Percentiles rank a stretch among this genome's conserved stretches.
Conservation (phyloP, 23 red algal species). For the Gracilariopsis chorda region DNA sequence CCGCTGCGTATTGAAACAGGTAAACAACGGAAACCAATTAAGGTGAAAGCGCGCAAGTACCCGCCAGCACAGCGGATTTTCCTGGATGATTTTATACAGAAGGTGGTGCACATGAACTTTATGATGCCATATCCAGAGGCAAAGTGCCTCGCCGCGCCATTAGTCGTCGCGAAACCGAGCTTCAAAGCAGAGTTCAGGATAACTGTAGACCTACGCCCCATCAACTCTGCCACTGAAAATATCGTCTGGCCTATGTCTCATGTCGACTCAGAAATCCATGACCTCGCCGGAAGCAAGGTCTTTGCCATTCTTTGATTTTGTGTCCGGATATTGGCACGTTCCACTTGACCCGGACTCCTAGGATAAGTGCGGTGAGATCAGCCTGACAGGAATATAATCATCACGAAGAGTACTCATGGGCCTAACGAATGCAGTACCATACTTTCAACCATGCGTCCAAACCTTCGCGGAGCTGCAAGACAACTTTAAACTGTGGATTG, state of each 20-base stretch:
- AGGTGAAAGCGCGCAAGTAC: background rate
- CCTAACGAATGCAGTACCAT: background rate
- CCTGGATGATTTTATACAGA: background rate
- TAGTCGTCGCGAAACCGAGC: background rate
- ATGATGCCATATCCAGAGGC: background rate
- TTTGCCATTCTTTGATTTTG: constrained; percentile 2
- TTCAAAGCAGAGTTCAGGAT: background rate
- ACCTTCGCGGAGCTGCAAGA: background rate
- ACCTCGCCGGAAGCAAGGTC: background rate
- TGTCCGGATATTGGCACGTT: constrained; percentile 47
- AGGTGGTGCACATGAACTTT: background rate
- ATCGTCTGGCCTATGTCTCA: constrained; percentile 9
- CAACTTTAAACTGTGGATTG: background rate
- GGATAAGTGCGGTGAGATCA: constrained; percentile 12
- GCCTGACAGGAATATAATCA: background rate
- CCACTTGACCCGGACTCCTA: background rate
- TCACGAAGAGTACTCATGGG: background rate
- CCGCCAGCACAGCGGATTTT: background rate
- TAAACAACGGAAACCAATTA: background rate
- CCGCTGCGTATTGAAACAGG: background rate
- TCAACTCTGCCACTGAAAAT: background rate
- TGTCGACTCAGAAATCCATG: background rate
- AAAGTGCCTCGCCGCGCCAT: background rate
- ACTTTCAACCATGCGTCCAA: constrained; percentile 47
- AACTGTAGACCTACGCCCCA: background rate